Percentiles rank a stretch among this genome's conserved stretches.
These are phyloP conservation scores for Scedosporium dehoogii DNA, from an alignment of 2,329 filamentous ascomycete genomes.

Conservation along the genomic window DNA sequence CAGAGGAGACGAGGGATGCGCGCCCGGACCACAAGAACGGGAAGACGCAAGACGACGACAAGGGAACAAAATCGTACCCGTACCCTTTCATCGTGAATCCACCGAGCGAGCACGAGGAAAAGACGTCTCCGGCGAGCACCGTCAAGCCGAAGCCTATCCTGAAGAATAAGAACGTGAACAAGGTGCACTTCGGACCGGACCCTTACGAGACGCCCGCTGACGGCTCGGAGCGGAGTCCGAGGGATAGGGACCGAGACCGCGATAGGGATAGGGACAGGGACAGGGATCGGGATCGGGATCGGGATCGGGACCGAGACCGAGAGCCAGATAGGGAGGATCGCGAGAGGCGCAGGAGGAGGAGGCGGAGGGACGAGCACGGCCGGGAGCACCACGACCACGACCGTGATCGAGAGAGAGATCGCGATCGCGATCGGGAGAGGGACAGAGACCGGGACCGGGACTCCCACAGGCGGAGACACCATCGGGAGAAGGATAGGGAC, in stretches of 20 bases:
- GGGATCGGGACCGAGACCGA: conserved; percentile 19
- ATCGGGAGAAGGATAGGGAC: conserved; percentile 15
- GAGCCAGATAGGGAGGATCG: conserved; percentile 18
- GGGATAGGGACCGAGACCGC: conserved; percentile 22
- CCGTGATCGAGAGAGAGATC: conserved; percentile 31
- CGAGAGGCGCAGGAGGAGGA: conserved; percentile 22
- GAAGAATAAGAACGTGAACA: conserved; percentile 50
- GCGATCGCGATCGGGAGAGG: conserved; percentile 24
- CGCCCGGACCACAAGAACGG: conserved; percentile 14
- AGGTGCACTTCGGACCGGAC: conserved; percentile 42
- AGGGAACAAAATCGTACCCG: conserved; percentile 23
- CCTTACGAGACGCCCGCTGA: conserved; percentile 30
- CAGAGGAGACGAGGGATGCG: conserved; percentile 19
- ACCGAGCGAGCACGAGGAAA: conserved; percentile 19
- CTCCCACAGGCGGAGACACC: conserved; percentile 7
- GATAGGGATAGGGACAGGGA: conserved; percentile 20
- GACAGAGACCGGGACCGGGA: conserved; percentile 16
- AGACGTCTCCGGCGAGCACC: conserved; percentile 23
- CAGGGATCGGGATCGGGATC: conserved; percentile 10
- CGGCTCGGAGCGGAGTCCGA: conserved; percentile 18
- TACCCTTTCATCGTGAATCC: conserved; percentile 28
- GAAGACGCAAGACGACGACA: conserved; percentile 22
- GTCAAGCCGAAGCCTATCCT: conserved; percentile 46
- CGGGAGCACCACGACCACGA: conserved; percentile 26
- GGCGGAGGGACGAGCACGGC: conserved; percentile 24